A percentile compares a stretch with the other conserved stretches of the same genome.
Conservation (phyloP, 441 rosid genomes). For the Dalechampia spathulata region DNA sequence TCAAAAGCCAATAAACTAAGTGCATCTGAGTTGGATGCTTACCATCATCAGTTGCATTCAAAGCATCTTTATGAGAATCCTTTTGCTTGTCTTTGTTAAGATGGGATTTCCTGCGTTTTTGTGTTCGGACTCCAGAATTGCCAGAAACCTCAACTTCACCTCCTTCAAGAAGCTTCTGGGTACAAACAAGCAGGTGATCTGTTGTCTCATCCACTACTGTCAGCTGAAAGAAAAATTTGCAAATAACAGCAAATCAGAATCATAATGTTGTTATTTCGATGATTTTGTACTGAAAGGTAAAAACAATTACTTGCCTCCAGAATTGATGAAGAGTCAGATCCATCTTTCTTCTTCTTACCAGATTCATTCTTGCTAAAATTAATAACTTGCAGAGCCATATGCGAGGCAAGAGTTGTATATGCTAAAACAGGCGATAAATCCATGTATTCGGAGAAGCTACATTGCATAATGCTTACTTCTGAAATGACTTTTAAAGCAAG, state of each 20-base stretch:
- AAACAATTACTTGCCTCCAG: constrained; percentile 37
- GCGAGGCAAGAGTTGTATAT: constrained; percentile 65
- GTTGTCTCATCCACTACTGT: constrained; percentile 46
- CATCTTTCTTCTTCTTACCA: constrained; percentile 22
- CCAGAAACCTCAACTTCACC: constrained; percentile 21
- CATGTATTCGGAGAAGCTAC: constrained; percentile 40
- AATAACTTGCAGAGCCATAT: constrained; percentile 39
- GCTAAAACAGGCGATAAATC: constrained; percentile 64
- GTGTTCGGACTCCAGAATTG: constrained; percentile 19
- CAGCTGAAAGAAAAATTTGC: constrained; percentile 21
- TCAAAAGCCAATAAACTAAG: not conserved
- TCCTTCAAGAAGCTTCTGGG: constrained; percentile 45
- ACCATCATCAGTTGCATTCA: constrained; percentile 35
- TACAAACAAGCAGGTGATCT: constrained; percentile 62
- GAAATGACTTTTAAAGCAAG: constrained; percentile 66
- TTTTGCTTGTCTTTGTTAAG: constrained; percentile 18
- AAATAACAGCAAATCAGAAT: constrained; percentile 2
- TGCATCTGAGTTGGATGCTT: constrained; percentile 17
- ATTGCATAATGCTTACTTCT: constrained; percentile 65
- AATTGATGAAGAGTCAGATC: constrained; percentile 20
- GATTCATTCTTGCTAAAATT: constrained; percentile 9
- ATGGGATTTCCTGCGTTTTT: constrained; percentile 15
- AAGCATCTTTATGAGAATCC: constrained; percentile 24
- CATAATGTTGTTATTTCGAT: not conserved
- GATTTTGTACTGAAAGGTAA: no score